These are phyloP conservation scores for Ganoderma meredithae DNA, from an alignment of 1,284 basidiomycete genomes.

Conservation along the genomic window DNA sequence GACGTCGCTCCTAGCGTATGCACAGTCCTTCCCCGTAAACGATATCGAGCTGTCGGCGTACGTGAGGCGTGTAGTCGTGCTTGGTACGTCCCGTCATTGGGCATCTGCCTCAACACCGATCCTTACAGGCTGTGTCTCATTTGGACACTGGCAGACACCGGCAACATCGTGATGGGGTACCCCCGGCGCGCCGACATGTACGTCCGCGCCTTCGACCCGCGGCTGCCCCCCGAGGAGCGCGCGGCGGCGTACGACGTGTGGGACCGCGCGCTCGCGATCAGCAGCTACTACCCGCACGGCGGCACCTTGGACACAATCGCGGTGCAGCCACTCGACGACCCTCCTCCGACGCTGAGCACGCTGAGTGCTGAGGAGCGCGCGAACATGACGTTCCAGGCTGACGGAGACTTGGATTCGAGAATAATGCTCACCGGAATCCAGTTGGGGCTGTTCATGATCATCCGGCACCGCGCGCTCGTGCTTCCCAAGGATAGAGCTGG, in stretches of 20 bases:
- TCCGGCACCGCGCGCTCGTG: not conserved
- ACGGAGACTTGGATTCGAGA: conserved; percentile 18
- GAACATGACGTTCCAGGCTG: conserved; percentile 14
- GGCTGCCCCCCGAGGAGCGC: not conserved
- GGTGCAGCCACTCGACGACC: conserved; percentile 13
- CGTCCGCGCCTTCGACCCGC: not conserved
- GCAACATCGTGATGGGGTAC: not conserved
- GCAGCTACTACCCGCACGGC: conserved; percentile 36
- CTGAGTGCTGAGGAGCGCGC: conserved; percentile 27
- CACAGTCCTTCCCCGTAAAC: conserved; percentile 17
- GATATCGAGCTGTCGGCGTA: conserved; percentile 21
- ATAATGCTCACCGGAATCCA: conserved; percentile 10
- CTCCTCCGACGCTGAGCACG: conserved; percentile 22
- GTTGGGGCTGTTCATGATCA: not conserved
- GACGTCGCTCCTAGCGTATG: conserved; percentile 24
- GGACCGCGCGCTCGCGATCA: conserved; percentile 7
- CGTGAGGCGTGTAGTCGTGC: conserved; percentile 20
- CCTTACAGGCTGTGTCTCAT: not conserved
- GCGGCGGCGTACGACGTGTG: not conserved
- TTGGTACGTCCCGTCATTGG: conserved; percentile 1
- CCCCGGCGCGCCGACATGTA: not conserved
- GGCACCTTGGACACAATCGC: conserved; percentile 21
- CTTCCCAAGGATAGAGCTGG: not conserved
- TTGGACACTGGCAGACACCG: not conserved
- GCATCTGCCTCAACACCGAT: not conserved